Percentiles rank a stretch among this genome's conserved stretches.
Evolutionary conservation across 2,329 filamentous ascomycete genomes (phyloP).

Genomic region (Clonostachys solani): DNA sequence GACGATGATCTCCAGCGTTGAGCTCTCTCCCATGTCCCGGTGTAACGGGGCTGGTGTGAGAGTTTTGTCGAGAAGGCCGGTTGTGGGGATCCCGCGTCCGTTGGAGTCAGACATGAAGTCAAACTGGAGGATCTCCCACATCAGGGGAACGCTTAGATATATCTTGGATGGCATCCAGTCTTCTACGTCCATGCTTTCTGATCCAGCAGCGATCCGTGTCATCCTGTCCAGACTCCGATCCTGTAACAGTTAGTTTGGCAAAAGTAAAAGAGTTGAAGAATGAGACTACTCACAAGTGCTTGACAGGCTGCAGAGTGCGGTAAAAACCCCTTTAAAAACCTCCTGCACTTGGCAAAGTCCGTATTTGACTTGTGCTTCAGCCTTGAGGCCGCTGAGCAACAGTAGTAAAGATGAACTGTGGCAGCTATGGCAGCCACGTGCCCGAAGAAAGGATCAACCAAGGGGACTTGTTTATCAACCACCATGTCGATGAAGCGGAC

Average conservation of each 20-base stretch:
- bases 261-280: neutral
- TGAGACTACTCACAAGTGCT: conserved; percentile 29
- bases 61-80: conserved; percentile 35
- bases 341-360: conserved; percentile 44
- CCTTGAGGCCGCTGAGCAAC: conserved; percentile 40
- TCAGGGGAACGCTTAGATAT: conserved; percentile 44
- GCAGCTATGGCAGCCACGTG: conserved; percentile 47
- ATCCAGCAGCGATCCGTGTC: conserved; percentile 42
- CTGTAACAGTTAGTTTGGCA: conserved; percentile 16
- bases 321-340: conserved; percentile 42
- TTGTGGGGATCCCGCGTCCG: conserved; percentile 21
- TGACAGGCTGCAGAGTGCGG: conserved; percentile 40
- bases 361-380: conserved; percentile 46
- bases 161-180: conserved; percentile 50
- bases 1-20: conserved; percentile 42
- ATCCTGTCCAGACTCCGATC: conserved; percentile 42
- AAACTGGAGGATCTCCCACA: conserved; percentile 48
- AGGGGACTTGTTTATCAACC: conserved; percentile 39
- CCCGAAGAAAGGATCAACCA: conserved; percentile 47
- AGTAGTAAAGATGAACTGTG: conserved; percentile 49
- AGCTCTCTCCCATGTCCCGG: conserved; percentile 26
- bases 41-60: conserved; percentile 22
- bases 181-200: conserved; percentile 39
- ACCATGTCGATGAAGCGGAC: conserved; percentile 51
- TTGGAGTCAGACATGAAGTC: conserved; percentile 29